Conservation (phyloP, 1,139 yeast genomes). For the Hyphopichia burtonii region DNA sequence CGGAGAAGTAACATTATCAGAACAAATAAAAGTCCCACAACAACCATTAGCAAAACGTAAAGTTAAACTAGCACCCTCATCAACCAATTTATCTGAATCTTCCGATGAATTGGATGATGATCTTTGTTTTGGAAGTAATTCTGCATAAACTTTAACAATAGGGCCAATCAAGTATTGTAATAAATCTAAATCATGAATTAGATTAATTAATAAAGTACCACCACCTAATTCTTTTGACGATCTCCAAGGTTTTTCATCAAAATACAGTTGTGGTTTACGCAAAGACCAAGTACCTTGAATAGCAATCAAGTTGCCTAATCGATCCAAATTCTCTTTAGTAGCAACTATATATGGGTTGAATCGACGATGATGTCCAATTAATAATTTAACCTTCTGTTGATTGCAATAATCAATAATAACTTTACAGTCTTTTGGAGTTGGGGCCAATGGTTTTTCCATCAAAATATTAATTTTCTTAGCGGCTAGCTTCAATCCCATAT, state of each 20-base stretch:
- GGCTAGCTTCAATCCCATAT: conserved; percentile 34
- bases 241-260: conserved; percentile 41
- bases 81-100: conserved; percentile 27
- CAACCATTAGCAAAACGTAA: conserved; percentile 37
- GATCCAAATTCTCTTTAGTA: conserved; percentile 28
- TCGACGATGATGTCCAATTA: conserved; percentile 46
- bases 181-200: conserved; percentile 44
- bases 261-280: conserved; percentile 35
- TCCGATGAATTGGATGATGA: conserved; percentile 11
- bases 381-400: conserved; percentile 25
- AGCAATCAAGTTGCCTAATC: conserved; percentile 34
- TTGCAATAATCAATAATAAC: conserved; percentile 28
- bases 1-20: conserved; percentile 43
- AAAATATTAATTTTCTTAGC: conserved; percentile 34
- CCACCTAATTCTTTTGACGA: conserved; percentile 35
- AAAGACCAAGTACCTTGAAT: conserved; percentile 45
- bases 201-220: conserved; percentile 39
- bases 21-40: conserved; percentile 42
- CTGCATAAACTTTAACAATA: conserved; percentile 38
- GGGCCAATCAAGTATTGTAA: conserved; percentile 44
- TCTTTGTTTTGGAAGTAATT: conserved; percentile 32
- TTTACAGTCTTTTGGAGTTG: conserved; percentile 34
- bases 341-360: conserved; percentile 43
- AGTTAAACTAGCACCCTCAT: conserved; percentile 45
- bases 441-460: conserved; percentile 44